Conservation (phyloP, 257 asterid genomes). For the Oldenlandia corymbosa region DNA sequence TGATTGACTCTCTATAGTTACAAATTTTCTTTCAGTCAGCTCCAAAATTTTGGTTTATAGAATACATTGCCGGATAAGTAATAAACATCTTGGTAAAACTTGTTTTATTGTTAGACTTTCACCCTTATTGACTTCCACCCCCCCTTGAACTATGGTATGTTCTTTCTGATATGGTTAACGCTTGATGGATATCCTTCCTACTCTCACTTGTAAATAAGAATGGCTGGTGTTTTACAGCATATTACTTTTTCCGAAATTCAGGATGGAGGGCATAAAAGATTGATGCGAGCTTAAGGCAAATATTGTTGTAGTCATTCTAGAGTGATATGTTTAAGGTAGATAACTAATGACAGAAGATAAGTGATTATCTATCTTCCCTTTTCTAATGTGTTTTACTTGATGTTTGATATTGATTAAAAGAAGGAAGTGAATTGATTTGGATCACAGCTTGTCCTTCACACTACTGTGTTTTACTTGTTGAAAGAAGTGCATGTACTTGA, state of each 20-base stretch:
- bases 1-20: background rate
- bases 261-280: background rate
- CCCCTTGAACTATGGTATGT: too few relatives aligned
- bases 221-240: background rate
- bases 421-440: background rate
- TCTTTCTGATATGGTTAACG: background rate
- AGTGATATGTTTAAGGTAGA: background rate
- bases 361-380: background rate
- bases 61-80: background rate
- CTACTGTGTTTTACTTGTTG: background rate
- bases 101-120: too few relatives aligned
- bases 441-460: too few relatives aligned
- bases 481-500: background rate
- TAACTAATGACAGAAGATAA: background rate
- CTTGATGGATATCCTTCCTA: background rate
- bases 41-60: too few relatives aligned
- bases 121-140: too few relatives aligned
- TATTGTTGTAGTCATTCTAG: background rate
- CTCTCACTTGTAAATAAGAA: background rate
- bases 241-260: background rate
- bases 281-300: background rate
- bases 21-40: too few relatives aligned
- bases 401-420: background rate
- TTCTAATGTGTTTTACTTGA: background rate
- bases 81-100: background rate